These are phyloP conservation scores for Trifolium fragiferum DNA, from an alignment of 306 rosid genomes.

Conservation along the genomic window DNA sequence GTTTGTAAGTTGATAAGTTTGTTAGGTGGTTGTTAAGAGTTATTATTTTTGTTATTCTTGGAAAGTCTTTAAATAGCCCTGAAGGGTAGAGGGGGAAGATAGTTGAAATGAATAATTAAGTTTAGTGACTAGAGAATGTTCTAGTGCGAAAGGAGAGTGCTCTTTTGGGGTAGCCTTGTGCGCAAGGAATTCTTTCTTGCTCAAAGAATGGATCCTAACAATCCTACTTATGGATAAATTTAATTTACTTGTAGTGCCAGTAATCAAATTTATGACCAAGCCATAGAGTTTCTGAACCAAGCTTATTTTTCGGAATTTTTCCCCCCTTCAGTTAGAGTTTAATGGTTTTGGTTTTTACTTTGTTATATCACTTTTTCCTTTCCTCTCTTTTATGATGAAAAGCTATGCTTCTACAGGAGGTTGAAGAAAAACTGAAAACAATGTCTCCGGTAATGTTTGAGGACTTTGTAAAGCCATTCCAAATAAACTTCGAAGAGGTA, in stretches of 20 bases:
- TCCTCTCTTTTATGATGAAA: conserved; percentile 17
- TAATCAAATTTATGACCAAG: not conserved
- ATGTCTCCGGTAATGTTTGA: conserved; percentile 86
- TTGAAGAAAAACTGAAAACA: conserved; percentile 75
- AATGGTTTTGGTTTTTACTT: conserved; percentile 21
- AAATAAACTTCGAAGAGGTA: conserved; percentile 80
- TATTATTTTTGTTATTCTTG: too few species aligned
- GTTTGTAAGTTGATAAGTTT: too few species aligned
- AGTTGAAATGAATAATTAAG: too few species aligned
- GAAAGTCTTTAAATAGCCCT: too few species aligned
- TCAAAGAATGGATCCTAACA: too few species aligned
- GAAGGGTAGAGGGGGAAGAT: too few species aligned
- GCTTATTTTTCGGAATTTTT: not conserved
- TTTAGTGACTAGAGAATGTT: too few species aligned
- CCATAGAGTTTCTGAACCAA: not conserved
- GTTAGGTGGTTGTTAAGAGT: too few species aligned
- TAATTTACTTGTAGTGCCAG: not conserved
- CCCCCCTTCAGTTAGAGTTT: not conserved
- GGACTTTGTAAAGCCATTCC: conserved; percentile 84
- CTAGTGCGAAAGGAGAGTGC: too few species aligned
- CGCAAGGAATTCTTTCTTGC: too few species aligned
- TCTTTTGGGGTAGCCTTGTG: too few species aligned
- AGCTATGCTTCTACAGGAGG: conserved; percentile 58
- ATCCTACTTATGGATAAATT: not conserved
- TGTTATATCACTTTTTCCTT: conserved; percentile 8